Percentiles rank a stretch among this genome's conserved stretches.
Evolutionary conservation across 306 rosid genomes (phyloP).

Genomic region (Vigna angularis): DNA sequence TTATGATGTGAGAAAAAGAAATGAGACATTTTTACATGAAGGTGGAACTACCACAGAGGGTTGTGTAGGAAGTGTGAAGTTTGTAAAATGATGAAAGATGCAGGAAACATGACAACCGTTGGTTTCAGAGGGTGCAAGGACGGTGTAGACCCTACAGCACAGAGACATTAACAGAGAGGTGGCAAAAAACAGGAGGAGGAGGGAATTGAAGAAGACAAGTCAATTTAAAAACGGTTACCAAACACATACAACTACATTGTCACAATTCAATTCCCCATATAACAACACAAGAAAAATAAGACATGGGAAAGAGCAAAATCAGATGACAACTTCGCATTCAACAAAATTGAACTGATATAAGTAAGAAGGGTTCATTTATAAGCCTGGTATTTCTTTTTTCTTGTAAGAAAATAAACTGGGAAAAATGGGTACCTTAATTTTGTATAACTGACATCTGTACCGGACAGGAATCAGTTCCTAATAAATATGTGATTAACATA

Average conservation of each 20-base stretch:
- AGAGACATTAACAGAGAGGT: constrained; percentile 35
- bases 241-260: constrained; percentile 47
- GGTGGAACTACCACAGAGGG: background rate
- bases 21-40: constrained; percentile 3
- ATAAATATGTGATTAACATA: constrained; percentile 33
- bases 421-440: constrained; percentile 27
- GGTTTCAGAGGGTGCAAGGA: constrained; percentile 28
- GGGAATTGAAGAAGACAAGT: constrained; percentile 62
- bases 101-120: constrained; percentile 44
- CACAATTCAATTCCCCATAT: constrained; percentile 42
- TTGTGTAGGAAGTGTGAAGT: constrained; percentile 42
- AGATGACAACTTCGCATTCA: constrained; percentile 6
- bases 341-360: background rate
- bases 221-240: constrained; percentile 52
- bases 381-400: background rate
- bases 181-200: constrained; percentile 35
- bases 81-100: constrained; percentile 51
- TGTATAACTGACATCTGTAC: constrained; percentile 36
- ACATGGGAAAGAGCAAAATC: background rate
- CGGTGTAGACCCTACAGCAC: constrained; percentile 64
- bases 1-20: background rate
- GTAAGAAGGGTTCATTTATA: background rate
- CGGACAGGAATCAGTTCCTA: constrained; percentile 28
- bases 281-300: constrained; percentile 12
- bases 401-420: background rate